Conservation (phyloP, 352 stramenopile species). For the Globisporangium apiculatum region DNA sequence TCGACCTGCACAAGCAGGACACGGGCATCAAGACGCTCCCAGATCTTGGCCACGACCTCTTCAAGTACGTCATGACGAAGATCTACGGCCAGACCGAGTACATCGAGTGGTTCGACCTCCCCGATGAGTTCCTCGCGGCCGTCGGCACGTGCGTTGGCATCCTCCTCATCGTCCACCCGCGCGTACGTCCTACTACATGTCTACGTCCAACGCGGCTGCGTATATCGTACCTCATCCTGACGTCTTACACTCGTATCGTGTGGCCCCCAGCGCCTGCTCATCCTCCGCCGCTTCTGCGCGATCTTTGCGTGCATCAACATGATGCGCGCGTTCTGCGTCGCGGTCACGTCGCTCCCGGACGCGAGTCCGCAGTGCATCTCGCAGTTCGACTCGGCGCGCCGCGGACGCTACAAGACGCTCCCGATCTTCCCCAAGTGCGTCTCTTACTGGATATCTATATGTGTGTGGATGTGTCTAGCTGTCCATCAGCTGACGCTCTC, state of each 20-base stretch:
- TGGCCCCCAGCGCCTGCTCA: slow-evolving; percentile 51
- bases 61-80: slow-evolving; percentile 82
- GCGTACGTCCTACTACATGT: slow-evolving; percentile 29
- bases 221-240: neutral
- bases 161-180: slow-evolving; percentile 66
- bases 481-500: neutral
- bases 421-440: slow-evolving; percentile 86
- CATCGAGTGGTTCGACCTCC: slow-evolving; percentile 83
- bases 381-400: slow-evolving; percentile 54
- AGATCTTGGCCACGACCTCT: slow-evolving; percentile 80
- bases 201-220: too few relatives aligned
- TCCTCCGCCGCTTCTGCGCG: slow-evolving; percentile 76
- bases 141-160: slow-evolving; percentile 61
- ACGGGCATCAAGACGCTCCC: slow-evolving; percentile 71
- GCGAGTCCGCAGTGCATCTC: slow-evolving; percentile 84
- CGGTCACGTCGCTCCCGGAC: slow-evolving; percentile 80
- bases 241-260: neutral
- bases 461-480: slow-evolving; percentile 2
- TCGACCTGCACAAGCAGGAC: slow-evolving; percentile 49
- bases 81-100: slow-evolving; percentile 70
- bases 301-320: slow-evolving; percentile 85
- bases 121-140: slow-evolving; percentile 74
- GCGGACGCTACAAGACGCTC: slow-evolving; percentile 68
- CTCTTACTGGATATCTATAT: neutral
- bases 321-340: slow-evolving; percentile 80